phyloP scores from a whole-genome alignment of 2,329 filamentous ascomycete genomes.

The Zymoseptoria passerinii region DNA sequence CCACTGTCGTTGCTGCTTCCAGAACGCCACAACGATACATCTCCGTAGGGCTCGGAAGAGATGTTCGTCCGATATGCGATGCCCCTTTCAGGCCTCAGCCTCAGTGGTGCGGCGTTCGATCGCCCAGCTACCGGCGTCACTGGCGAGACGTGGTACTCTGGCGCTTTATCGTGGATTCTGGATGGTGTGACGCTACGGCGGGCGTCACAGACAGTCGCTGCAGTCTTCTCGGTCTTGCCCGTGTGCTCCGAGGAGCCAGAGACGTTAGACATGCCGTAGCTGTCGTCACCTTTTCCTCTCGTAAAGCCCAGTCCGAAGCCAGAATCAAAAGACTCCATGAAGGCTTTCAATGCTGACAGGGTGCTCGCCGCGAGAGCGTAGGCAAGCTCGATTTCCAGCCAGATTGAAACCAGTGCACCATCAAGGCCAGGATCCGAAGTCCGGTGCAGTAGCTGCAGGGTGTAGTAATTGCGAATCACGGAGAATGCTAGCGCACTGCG shows the following conservation, averaged over 20 bases:
- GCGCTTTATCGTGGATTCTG: neutral
- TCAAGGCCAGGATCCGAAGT: constrained; percentile 27
- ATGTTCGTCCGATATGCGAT: constrained; percentile 8
- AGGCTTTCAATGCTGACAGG: constrained; percentile 35
- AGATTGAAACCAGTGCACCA: constrained; percentile 28
- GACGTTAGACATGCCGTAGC: constrained; percentile 22
- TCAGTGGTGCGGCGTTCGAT: constrained; percentile 4
- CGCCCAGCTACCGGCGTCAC: neutral
- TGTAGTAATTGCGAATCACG: constrained; percentile 30
- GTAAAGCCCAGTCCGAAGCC: constrained; percentile 31
- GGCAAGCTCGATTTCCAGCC: constrained; percentile 33
- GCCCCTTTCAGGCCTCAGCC: constrained; percentile 15
- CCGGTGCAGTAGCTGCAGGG: constrained; percentile 19
- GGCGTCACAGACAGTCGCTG: constrained; percentile 3
- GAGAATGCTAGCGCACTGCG: constrained; percentile 28
- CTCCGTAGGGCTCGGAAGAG: constrained; percentile 10
- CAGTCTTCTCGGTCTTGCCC: constrained; percentile 13
- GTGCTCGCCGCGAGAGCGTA: constrained; percentile 37
- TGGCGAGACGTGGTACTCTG: constrained; percentile 1
- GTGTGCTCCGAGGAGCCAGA: constrained; percentile 14
- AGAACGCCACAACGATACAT: constrained; percentile 7
- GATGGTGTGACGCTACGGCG: neutral
- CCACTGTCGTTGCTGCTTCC: constrained; percentile 12
- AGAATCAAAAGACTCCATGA: constrained; percentile 35
- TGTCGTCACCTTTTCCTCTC: constrained; percentile 22